Base-by-base conservation (phyloP, 169 alveolate species). In the Plasmodium ovale region DNA sequence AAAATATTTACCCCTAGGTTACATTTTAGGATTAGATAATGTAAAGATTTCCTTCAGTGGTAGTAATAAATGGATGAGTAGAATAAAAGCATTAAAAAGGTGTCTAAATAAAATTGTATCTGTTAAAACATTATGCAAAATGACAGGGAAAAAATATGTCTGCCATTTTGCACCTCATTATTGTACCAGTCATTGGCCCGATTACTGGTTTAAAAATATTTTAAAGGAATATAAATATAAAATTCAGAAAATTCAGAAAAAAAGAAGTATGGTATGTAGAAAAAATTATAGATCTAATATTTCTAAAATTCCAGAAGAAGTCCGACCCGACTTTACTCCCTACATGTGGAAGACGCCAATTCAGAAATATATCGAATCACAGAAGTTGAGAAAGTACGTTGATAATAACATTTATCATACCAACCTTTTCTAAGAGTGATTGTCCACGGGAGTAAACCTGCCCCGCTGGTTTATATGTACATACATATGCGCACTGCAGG, bases 171-270 rank as follows among this genome's bases (percentile, higher is more conserved):
- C 88, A 37, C 96, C 96, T 1, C 94, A 94, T 16, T 94, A 94
- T 74, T 91, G 92, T 71, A 94, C 96, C 1, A 89, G 93, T 9
- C 96, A 94, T 73, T 94, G 96, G 96, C 94, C 96, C 9, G 96
- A 94, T 69, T 82, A 72, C 14, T 94, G 96, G 96, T 94, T 94
- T 88, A 92, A 88, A 35, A 94, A 94, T 5, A 60, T 94, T n/a
- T 67, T 92, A 39, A 92, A 94, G 77, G 96, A 94, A 67, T 94
- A 94, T 87, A 35, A 87, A 91, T 42, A 72, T 49, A 92, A 85
- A 77, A 84, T 92, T 23, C 87, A 70, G 65, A 71, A 35, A 64
- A 72, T 94, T 5, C 90, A 92, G 68, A 90, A 87, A 70, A 49
- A 87, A 72, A 87, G 91, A 87, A 72, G 79, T 53, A 42, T 79